These are phyloP conservation scores for Aureobasidium melanogenum DNA, from an alignment of 2,329 filamentous ascomycete genomes.

Conservation along the genomic window DNA sequence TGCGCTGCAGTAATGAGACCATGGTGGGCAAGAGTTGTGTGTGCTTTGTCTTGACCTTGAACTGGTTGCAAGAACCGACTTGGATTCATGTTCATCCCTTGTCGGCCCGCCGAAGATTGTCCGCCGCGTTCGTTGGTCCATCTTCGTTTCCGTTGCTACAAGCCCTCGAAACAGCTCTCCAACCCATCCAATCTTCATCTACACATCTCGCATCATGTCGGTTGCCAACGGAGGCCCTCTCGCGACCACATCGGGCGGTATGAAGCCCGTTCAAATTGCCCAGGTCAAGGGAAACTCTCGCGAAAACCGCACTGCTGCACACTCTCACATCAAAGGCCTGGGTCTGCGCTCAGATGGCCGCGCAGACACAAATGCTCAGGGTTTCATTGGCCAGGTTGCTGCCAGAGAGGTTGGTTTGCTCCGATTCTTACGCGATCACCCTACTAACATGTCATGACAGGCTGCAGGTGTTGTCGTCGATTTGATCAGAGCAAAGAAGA, in stretches of 20 bases:
- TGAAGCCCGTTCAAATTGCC: conserved; percentile 26
- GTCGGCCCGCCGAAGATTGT: background rate
- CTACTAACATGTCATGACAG: conserved; percentile 25
- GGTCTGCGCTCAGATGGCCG: conserved; percentile 79
- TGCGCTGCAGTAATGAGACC: conserved; percentile 55
- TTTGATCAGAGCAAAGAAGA: conserved; percentile 90
- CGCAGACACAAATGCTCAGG: conserved; percentile 68
- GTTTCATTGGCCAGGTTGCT: conserved; percentile 81
- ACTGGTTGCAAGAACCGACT: background rate
- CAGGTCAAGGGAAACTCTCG: conserved; percentile 40
- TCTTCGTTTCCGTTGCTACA: background rate
- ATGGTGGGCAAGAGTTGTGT: conserved; percentile 28
- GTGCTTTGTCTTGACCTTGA: background rate
- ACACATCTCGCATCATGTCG: conserved; percentile 5
- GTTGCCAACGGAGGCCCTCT: conserved; percentile 5
- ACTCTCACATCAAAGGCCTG: conserved; percentile 95
- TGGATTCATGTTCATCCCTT: background rate
- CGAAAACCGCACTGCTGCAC: conserved; percentile 90
- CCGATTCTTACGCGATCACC: background rate
- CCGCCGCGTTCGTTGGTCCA: background rate
- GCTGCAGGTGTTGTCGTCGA: conserved; percentile 95
- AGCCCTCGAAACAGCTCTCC: background rate
- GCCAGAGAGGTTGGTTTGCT: conserved; percentile 56
- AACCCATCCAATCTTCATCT: background rate
- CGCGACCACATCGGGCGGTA: conserved; percentile 18